These are phyloP conservation scores for Leptomonas seymouri DNA, from an alignment of 208 protist genomes.

Conservation along the genomic window DNA sequence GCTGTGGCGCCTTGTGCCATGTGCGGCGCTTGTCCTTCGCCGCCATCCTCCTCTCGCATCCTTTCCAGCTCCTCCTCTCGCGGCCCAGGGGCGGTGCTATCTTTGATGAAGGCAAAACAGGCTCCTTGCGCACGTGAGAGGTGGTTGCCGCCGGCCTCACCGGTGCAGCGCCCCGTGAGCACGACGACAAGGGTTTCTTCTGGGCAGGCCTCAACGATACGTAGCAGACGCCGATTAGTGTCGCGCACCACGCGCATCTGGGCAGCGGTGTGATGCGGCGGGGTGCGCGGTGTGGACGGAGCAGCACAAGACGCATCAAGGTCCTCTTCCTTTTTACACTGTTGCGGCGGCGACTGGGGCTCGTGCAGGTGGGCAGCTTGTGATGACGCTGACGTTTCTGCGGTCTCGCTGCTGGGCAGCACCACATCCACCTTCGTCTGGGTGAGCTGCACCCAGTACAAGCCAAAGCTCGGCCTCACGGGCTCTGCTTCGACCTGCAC, in stretches of 20 bases:
- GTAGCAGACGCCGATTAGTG: constrained; percentile 71
- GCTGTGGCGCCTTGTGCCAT: not conserved
- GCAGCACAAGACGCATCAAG: not conserved
- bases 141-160: constrained; percentile 46
- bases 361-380: no score
- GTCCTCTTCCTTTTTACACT: not conserved
- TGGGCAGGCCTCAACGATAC: constrained; percentile 66
- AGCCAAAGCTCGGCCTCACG: constrained; percentile 32
- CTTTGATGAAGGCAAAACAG: constrained; percentile 84
- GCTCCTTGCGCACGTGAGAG: constrained; percentile 55
- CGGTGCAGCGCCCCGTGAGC: constrained; percentile 41
- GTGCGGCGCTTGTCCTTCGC: not conserved
- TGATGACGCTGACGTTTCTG: not conserved
- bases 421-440: constrained; percentile 59
- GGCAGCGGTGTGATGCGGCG: constrained; percentile 29
- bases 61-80: constrained; percentile 23
- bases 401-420: not conserved
- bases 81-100: constrained; percentile 48
- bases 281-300: not conserved
- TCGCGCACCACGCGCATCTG: constrained; percentile 47
- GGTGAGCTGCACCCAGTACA: constrained; percentile 76
- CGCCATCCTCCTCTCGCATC: not conserved
- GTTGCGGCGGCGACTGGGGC: not conserved
- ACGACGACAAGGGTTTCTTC: constrained; percentile 76
- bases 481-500: not conserved